Evolutionary conservation across 192 early-diverging fungal genomes (phyloP), one percentile per base, ranked within the genome.

Genomic region (Oehlia diaphana): DNA sequence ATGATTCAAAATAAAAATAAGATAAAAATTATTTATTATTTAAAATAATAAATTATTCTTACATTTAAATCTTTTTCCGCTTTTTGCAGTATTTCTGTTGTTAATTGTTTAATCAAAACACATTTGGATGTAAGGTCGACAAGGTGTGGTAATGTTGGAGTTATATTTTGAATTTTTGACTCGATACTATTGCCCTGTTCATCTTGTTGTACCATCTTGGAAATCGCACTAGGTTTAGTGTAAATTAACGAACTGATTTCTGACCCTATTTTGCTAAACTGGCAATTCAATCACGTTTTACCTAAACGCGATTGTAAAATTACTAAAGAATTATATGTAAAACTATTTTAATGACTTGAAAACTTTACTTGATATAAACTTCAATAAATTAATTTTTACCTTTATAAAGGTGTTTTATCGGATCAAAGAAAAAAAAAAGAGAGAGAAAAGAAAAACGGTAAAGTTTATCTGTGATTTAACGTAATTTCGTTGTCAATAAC

Each of bases 141-240:
- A 37, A 69, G 67, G 19, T 69, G 67, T 69, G 67, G 19, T 69
- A 69, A 21, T 19, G 67, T 9, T 8, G 67, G 67, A n/a, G 67
- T 37, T 6, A 69, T 19, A 21, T 37, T 21, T 21, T 37, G 35
- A 37, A 37, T 28, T 42, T 37, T 69, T 37, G 19, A 21, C 3
- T 69, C 67, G 5, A 37, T 21, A 42, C 4, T n/a, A n/a, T 35
- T 35, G 67, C 19, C 21, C 39, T 16, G 13, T 21, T 28, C 67
- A 42, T 69, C 28, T 69, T 69, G 35, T 37, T 37, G 67, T 19
- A 37, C 35, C 67, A 69, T 69, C 19, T 37, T 16, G 2, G 67
- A 21, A 21, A 21, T 21, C 12, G 67, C 35, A 37, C 53, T 58
- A 58, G 16, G 4, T 58, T 19, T 2, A 4, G 6, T 21, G 53